These are phyloP conservation scores for Fonsecaea erecta DNA, from an alignment of 2,329 filamentous ascomycete genomes.

Conservation along the genomic window DNA sequence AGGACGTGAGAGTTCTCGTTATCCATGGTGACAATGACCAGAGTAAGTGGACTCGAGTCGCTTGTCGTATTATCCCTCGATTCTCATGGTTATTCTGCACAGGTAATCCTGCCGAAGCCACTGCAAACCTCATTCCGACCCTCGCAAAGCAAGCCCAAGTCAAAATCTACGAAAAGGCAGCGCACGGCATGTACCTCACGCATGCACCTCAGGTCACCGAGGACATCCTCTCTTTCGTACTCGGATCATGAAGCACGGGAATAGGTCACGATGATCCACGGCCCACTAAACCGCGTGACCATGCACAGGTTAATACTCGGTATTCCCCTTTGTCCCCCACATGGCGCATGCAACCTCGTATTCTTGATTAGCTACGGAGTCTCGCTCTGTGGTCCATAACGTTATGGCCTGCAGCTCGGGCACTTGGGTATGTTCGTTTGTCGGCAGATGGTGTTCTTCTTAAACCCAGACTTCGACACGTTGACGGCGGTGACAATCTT, in stretches of 20 bases:
- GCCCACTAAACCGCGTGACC: background rate
- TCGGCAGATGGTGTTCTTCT: background rate
- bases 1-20: constrained; percentile 36
- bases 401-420: background rate
- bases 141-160: constrained; percentile 37
- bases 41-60: constrained; percentile 22
- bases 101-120: constrained; percentile 39
- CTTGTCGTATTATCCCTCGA: background rate
- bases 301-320: background rate
- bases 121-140: constrained; percentile 36
- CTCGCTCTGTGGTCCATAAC: background rate
- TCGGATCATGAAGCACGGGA: constrained; percentile 8
- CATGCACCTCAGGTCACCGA: constrained; percentile 30
- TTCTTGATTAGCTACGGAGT: background rate
- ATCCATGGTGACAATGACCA: constrained; percentile 41
- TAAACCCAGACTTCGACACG: background rate
- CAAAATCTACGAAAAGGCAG: constrained; percentile 40
- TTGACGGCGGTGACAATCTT: background rate
- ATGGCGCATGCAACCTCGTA: background rate
- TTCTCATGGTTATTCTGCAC: background rate
- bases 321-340: background rate
- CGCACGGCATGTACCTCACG: constrained; percentile 39
- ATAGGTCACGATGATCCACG: background rate
- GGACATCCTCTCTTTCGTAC: constrained; percentile 35
- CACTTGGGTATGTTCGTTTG: background rate